Evolutionary conservation across 2,329 filamentous ascomycete species (phyloP).

Genomic region (Purpureocillium lavendulum): DNA sequence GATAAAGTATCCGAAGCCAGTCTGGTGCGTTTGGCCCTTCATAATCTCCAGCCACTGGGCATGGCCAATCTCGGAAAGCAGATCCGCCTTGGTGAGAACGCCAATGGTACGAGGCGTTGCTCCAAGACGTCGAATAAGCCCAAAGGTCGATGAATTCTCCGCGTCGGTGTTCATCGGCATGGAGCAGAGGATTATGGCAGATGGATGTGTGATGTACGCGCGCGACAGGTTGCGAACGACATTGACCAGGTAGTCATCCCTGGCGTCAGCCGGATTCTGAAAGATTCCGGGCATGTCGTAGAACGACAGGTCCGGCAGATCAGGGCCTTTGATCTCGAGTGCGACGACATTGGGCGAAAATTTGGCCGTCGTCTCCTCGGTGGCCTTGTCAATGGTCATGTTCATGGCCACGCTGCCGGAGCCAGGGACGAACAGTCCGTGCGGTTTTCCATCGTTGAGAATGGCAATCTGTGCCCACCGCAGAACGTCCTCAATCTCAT

Average conservation of each 20-base stretch:
- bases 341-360: slow-evolving; percentile 79
- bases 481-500: slow-evolving; percentile 58
- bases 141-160: slow-evolving; percentile 64
- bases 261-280: slow-evolving; percentile 53
- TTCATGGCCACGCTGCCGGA: slow-evolving; percentile 32
- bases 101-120: slow-evolving; percentile 58
- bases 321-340: slow-evolving; percentile 64
- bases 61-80: slow-evolving; percentile 44
- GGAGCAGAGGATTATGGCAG: slow-evolving; percentile 69
- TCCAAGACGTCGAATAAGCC: slow-evolving; percentile 48
- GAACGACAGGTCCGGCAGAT: slow-evolving; percentile 67
- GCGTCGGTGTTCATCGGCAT: slow-evolving; percentile 73
- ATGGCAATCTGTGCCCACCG: slow-evolving; percentile 70
- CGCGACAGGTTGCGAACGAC: slow-evolving; percentile 65
- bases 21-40: slow-evolving; percentile 47
- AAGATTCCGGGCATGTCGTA: slow-evolving; percentile 83
- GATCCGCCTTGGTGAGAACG: slow-evolving; percentile 80
- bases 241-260: slow-evolving; percentile 59
- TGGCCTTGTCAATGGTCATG: slow-evolving; percentile 21
- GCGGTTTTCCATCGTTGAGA: slow-evolving; percentile 54
- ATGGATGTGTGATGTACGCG: slow-evolving; percentile 59
- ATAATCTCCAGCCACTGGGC: slow-evolving; percentile 58
- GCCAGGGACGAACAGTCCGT: slow-evolving; percentile 45
- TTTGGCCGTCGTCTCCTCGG: slow-evolving; percentile 44
- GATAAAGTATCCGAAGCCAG: slow-evolving; percentile 72